Percentiles rank a stretch among this genome's conserved stretches.
Evolutionary conservation across 2,329 filamentous ascomycete species (phyloP).

Genomic region (Stagonosporopsis chrysanthemi): DNA sequence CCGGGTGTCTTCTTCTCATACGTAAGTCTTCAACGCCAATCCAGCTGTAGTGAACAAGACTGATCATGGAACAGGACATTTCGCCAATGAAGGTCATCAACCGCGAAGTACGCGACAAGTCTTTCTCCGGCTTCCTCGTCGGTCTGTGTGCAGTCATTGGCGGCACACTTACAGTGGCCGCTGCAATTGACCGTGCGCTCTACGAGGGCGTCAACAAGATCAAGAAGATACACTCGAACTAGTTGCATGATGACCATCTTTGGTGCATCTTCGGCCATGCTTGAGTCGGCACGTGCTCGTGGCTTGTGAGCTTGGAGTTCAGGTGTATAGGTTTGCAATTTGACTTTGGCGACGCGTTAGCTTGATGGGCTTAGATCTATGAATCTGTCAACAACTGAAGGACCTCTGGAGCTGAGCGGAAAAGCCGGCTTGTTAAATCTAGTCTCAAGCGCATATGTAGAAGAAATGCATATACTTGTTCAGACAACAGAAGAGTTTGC

Average conservation of each 20-base stretch:
- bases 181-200: conserved; percentile 86
- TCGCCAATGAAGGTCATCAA: conserved; percentile 99
- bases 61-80: conserved; percentile 75
- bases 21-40: conserved; percentile 61
- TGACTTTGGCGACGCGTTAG: conserved; percentile 1
- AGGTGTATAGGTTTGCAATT: conserved; percentile 7
- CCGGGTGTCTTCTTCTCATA: conserved; percentile 99
- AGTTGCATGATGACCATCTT: conserved; percentile 19
- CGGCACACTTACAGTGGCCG: conserved; percentile 93
- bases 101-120: conserved; percentile 87
- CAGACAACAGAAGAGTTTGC: neutral
- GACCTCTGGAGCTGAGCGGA: conserved; percentile 8
- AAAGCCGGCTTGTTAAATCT: conserved; percentile 19
- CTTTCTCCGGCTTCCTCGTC: conserved; percentile 89
- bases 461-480: conserved; percentile 8
- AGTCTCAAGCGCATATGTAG: conserved; percentile 8
- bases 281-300: neutral
- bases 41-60: conserved; percentile 3
- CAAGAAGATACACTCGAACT: conserved; percentile 81
- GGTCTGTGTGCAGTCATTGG: conserved; percentile 94
- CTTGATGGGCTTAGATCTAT: conserved; percentile 10
- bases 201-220: conserved; percentile 87
- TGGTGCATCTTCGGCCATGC: too few relatives aligned
- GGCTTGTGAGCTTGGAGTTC: conserved; percentile 14
- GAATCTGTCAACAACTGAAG: neutral